Evolutionary conservation across 164 flowering plant species (phyloP).

Genomic region (Umbellularia californica): DNA sequence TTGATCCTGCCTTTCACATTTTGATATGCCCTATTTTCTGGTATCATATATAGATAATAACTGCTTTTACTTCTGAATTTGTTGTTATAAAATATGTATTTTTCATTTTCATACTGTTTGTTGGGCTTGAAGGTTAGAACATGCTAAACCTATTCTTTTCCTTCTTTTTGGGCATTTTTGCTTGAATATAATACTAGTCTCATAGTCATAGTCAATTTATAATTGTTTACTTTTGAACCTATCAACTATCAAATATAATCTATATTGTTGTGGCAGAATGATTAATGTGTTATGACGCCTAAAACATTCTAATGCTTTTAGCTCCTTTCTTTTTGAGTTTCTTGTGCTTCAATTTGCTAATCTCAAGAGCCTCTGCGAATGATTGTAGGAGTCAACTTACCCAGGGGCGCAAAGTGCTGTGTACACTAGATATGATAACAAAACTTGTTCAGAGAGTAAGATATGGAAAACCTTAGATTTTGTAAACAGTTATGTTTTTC

Average conservation of each 20-base stretch:
- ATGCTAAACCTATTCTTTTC: not conserved
- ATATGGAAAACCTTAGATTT: not conserved
- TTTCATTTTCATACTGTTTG: not conserved
- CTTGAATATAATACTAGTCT: too few relatives aligned
- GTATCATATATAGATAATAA: too few relatives aligned
- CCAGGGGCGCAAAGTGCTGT: constrained; percentile 83
- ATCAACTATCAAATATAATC: too few relatives aligned
- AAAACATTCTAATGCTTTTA: too few relatives aligned
- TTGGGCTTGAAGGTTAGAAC: not conserved
- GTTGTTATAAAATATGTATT: not conserved
- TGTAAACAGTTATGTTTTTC: not conserved
- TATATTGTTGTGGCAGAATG: too few relatives aligned
- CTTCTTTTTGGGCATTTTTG: constrained; percentile 1
- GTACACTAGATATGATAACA: constrained; percentile 67
- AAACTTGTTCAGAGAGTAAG: constrained; percentile 79
- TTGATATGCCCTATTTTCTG: too few relatives aligned
- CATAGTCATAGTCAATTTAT: too few relatives aligned
- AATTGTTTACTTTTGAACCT: too few relatives aligned
- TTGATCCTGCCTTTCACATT: too few relatives aligned
- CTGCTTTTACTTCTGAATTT: too few relatives aligned
- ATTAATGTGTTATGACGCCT: too few relatives aligned
- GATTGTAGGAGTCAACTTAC: constrained; percentile 64
- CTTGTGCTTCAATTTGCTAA: not conserved
- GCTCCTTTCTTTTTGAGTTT: not conserved
- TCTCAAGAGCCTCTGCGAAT: constrained; percentile 2